These are phyloP conservation scores for Rhytidhysteron rufulum DNA, from an alignment of 2,329 filamentous ascomycete genomes.

Conservation along the genomic window DNA sequence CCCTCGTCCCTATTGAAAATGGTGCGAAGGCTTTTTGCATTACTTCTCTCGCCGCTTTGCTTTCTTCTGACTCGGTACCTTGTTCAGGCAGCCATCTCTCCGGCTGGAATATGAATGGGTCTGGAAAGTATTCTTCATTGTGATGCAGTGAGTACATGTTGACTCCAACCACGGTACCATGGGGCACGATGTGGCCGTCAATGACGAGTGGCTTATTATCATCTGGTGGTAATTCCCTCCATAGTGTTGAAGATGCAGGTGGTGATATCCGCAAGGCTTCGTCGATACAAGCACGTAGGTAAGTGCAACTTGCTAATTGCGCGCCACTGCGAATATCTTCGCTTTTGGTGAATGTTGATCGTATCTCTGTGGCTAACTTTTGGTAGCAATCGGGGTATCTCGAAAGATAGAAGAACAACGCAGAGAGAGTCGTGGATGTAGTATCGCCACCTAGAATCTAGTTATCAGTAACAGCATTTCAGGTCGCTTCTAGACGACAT, in stretches of 20 bases:
- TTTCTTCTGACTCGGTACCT: no score
- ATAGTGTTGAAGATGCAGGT: constrained; percentile 14
- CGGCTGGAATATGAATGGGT: constrained; percentile 12
- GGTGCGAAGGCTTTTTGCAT: constrained; percentile 1
- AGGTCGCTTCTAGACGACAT: no score
- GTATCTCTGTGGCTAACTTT: constrained; percentile 14
- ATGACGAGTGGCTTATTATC: constrained; percentile 14
- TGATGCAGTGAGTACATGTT: constrained; percentile 12
- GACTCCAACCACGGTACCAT: constrained; percentile 8
- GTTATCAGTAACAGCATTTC: constrained; percentile 4
- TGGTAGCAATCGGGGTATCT: constrained; percentile 23
- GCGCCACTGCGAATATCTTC: constrained; percentile 18
- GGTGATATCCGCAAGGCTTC: constrained; percentile 30
- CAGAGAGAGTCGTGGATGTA: constrained; percentile 26
- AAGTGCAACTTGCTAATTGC: constrained; percentile 16
- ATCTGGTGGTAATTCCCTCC: constrained; percentile 17
- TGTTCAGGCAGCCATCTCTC: no score
- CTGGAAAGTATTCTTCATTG: constrained; percentile 17
- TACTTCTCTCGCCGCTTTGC: no score
- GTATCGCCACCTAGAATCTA: constrained; percentile 37
- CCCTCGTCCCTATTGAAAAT: not conserved
- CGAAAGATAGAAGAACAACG: constrained; percentile 36
- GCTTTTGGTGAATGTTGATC: constrained; percentile 9
- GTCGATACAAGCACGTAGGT: constrained; percentile 29
- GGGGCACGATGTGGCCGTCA: constrained; percentile 13